These are phyloP conservation scores for Centrapalus pauciflorus DNA, from an alignment of 129 eudicot genomes.

Conservation along the genomic window DNA sequence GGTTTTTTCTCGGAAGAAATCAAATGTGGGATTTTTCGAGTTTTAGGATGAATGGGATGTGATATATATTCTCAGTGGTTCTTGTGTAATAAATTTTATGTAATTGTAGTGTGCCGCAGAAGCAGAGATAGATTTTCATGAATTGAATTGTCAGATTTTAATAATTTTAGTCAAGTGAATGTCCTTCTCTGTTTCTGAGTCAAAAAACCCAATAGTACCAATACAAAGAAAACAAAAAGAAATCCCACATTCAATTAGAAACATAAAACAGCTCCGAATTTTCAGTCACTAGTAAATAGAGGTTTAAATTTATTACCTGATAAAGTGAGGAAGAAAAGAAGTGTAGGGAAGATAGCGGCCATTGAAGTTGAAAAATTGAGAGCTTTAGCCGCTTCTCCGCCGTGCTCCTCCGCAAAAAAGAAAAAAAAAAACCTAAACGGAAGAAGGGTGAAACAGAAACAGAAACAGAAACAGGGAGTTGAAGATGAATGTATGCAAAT, in stretches of 20 bases:
- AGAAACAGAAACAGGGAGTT: conserved; percentile 1
- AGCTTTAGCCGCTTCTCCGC: conserved; percentile 14
- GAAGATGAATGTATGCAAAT: conserved; percentile 22
- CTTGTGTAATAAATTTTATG: too few relatives aligned
- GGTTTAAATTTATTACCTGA: conserved; percentile 30
- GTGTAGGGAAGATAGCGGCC: conserved; percentile 46
- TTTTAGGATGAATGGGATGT: too few relatives aligned
- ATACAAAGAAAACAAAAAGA: neutral
- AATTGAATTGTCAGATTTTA: too few relatives aligned
- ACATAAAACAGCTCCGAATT: neutral
- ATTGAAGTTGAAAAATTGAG: conserved; percentile 7
- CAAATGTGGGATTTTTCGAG: too few relatives aligned
- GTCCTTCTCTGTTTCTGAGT: neutral
- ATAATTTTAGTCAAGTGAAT: too few relatives aligned
- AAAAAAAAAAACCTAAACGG: too few relatives aligned
- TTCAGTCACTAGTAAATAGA: neutral
- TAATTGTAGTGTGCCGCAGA: too few relatives aligned
- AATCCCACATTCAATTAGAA: neutral
- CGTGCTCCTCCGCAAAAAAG: conserved; percentile 24
- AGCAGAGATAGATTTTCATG: too few relatives aligned
- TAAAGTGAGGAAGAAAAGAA: conserved; percentile 33
- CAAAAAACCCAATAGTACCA: neutral
- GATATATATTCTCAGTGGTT: too few relatives aligned
- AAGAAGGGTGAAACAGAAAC: neutral
- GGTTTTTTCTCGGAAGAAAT: too few relatives aligned